Evolutionary conservation across 257 asterid species (phyloP), one percentile per base, ranked within the genome.

Genomic region (Osmanthus fragrans): DNA sequence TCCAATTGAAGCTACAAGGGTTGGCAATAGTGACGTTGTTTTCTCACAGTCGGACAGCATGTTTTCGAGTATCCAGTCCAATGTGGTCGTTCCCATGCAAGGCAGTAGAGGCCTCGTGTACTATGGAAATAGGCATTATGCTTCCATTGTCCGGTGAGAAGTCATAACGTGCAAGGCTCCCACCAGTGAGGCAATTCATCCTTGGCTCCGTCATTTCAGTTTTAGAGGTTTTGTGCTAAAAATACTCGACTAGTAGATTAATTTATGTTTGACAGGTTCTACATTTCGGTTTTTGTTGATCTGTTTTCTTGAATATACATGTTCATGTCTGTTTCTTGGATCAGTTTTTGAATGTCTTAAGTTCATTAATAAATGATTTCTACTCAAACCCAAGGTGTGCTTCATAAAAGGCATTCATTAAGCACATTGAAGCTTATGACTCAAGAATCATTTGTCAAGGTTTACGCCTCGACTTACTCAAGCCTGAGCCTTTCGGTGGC

Each of bases 171-270:
- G n/a, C 29, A 11, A 63, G 37, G 23, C 63, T 51, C 12, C 63
- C 77, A 12, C 51, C 74, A 49, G 87, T 64, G 83, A 29, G 94
- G 99, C 99, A 94, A 91, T 79, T 92, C 99, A 94, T 94, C 99
- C 99, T 90, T 94, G 99, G 99, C 99, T 94, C 79, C 85, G 88
- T 88, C 32, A 58, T 87, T 79, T 51, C 5, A 51, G 69, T 51
- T 60, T 39, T 79, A 30, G 19, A 34, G 82, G 81, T 79, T 74
- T 66, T 82, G 73, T 73, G 77, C 45, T 71, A 16, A 19, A 51
- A 51, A 51, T 18, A 18, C 63, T 51, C 3, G 63, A 51, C 63
- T 51, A 51, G 63, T 19, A 42, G 51, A 42, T 42, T 42, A 12
- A 42, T 42, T 51, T 51, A 19, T 18, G 63, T 51, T 1, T 51